Evolutionary conservation across 352 stramenopile genomes (phyloP).

Genomic region (Pythium dissimile): DNA sequence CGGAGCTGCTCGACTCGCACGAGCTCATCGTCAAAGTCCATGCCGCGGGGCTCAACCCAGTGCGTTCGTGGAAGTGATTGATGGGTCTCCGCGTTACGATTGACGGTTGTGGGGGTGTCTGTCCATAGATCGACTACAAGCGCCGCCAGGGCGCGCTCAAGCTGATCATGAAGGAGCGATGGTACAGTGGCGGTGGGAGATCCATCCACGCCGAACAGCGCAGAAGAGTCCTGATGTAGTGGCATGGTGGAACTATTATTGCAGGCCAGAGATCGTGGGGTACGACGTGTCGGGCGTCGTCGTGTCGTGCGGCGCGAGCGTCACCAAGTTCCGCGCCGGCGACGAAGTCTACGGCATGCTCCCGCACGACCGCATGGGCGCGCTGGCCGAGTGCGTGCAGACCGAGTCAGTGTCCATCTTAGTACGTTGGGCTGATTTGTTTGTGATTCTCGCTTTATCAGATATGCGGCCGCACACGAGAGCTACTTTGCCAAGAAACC

Average conservation of each 20-base stretch:
- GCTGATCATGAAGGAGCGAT: conserved; percentile 40
- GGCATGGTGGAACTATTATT: background rate
- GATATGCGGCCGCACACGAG: conserved; percentile 46
- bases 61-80: conserved; percentile 14
- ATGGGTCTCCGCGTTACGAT: background rate
- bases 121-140: conserved; percentile 76
- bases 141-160: conserved; percentile 68
- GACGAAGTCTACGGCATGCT: conserved; percentile 77
- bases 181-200: conserved; percentile 4
- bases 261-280: conserved; percentile 60
- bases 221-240: background rate
- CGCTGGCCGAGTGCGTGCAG: conserved; percentile 56
- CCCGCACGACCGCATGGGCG: conserved; percentile 54
- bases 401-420: background rate
- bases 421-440: no score
- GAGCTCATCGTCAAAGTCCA: conserved; percentile 69
- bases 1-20: conserved; percentile 40
- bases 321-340: conserved; percentile 51
- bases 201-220: background rate
- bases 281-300: conserved; percentile 75
- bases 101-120: background rate
- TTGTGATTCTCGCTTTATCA: no score
- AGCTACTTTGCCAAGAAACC: conserved; percentile 70
- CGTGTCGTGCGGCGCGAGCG: conserved; percentile 40
- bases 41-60: conserved; percentile 57